Evolutionary conservation across 225 moss, liverwort and hornwort species (phyloP), one percentile per base, ranked within the genome.

Genomic region (Ulota crispa): DNA sequence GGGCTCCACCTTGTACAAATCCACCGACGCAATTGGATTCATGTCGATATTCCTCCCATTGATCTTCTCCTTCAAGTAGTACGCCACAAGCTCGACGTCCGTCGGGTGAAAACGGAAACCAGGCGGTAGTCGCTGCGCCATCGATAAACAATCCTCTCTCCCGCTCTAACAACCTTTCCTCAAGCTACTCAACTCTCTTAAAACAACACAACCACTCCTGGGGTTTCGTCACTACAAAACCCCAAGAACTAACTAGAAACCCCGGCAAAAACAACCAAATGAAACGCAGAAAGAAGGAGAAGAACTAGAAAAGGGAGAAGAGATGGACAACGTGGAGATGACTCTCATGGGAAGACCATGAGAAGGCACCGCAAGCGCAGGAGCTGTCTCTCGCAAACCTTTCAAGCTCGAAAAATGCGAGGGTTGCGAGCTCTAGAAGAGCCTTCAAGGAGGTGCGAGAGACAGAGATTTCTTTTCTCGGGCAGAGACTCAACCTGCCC

Each of bases 41-140:
- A 88, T 86, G 36, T 89, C 91, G 30, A 91, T 86, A 13, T 18
- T 13, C 7, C 85, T 70, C 5, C 92, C 88, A n/a, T 82, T 87
- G 10, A 97, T 90, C 79, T 93, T 95, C 59, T 92, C 86, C 86
- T 87, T 91, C 80, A 97, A 82, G 26, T 97, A 97, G 74, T 82
- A 97, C 4, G 85, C 92, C 0, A 95, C 88, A 55, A 95, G 73
- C 81, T 97, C 96, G 70, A 90, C 93, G 19, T 97, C 96, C 5
- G 95, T 97, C 0, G 96, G 96, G 5, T 92, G 93, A 14, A 97
- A 97, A 15, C 96, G 81, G 32, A 93, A 97, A 9, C 96, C 96
- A 3, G 95, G 96, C 0, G 93, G 92, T 0, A 92, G 66, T 34
- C 70, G 76, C 43, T 76, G 63, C 39, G 74, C 81, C 87, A 87